Percentiles rank a stretch among this genome's conserved stretches.
Evolutionary conservation across 352 stramenopile species (phyloP).

Genomic region (Phytophthora ramorum): DNA sequence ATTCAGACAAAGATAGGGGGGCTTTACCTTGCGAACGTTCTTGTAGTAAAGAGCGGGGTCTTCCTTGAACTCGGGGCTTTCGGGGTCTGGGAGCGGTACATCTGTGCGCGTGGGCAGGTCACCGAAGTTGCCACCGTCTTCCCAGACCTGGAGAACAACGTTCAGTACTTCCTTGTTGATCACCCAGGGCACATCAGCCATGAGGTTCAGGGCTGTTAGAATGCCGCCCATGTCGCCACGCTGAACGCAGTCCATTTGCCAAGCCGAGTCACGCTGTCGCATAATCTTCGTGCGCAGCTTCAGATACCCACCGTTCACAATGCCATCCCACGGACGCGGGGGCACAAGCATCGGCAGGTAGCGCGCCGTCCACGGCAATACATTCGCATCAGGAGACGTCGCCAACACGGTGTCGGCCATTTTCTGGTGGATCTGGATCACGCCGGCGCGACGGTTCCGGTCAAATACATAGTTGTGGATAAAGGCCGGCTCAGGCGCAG

Average conservation of each 20-base stretch:
- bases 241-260: constrained; percentile 91
- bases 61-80: constrained; percentile 66
- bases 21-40: constrained; percentile 78
- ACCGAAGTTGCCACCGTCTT: constrained; percentile 91
- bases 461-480: constrained; percentile 84
- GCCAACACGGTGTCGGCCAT: constrained; percentile 63
- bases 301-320: constrained; percentile 94
- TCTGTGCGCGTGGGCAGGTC: constrained; percentile 92
- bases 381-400: constrained; percentile 60
- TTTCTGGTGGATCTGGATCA: constrained; percentile 76
- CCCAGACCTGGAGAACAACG: constrained; percentile 92
- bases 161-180: constrained; percentile 96
- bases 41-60: constrained; percentile 76
- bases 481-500: constrained; percentile 57
- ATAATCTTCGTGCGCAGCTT: constrained; percentile 94
- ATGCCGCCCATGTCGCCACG: constrained; percentile 87
- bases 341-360: constrained; percentile 98
- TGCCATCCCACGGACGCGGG: constrained; percentile 90
- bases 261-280: constrained; percentile 82
- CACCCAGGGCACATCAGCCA: constrained; percentile 94
- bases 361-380: constrained; percentile 81
- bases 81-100: constrained; percentile 61
- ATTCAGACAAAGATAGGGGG: constrained; percentile 8
- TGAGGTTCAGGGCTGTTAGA: constrained; percentile 92
- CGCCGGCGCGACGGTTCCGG: constrained; percentile 77